A percentile compares a stretch with the other conserved stretches of the same genome.
Evolutionary conservation across 2,329 filamentous ascomycete species (phyloP).

Genomic region (Aspergillus sp.): DNA sequence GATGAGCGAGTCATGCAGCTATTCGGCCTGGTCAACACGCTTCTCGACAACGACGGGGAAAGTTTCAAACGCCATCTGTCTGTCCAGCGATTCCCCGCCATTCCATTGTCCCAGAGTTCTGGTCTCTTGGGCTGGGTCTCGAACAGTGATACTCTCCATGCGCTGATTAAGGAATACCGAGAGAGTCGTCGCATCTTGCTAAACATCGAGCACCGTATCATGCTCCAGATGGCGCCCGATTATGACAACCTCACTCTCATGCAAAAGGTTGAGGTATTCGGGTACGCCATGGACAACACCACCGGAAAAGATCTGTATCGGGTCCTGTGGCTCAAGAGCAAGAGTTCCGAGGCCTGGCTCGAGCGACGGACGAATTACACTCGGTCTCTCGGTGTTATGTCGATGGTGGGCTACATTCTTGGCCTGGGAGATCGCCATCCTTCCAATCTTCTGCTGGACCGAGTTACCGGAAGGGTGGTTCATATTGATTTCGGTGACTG

Average conservation of each 20-base stretch:
- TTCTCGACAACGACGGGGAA: constrained; percentile 90
- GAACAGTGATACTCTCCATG: constrained; percentile 95
- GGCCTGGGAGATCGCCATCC: constrained; percentile 95
- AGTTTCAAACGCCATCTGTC: constrained; percentile 96
- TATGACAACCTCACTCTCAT: constrained; percentile 98
- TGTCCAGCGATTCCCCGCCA: constrained; percentile 94
- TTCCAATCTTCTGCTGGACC: constrained; percentile 96
- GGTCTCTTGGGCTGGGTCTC: constrained; percentile 95
- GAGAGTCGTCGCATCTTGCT: constrained; percentile 96
- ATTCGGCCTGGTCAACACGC: constrained; percentile 94
- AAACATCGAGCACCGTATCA: constrained; percentile 99
- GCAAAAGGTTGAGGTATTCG: constrained; percentile 99
- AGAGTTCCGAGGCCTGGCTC: constrained; percentile 96
- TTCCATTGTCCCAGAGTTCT: constrained; percentile 93
- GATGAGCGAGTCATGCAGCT: constrained; percentile 99
- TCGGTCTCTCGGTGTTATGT: constrained; percentile 95
- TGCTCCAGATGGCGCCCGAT: constrained; percentile 99
- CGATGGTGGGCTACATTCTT: constrained; percentile 99
- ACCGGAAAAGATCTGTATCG: constrained; percentile 98
- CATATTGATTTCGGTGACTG: constrained; percentile 99
- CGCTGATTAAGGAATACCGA: constrained; percentile 94
- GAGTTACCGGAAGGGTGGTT: constrained; percentile 92
- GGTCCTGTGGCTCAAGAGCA: constrained; percentile 97
- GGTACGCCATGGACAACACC: constrained; percentile 97
- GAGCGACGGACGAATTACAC: constrained; percentile 99